phyloP scores from a whole-genome alignment of 345 rosid genomes.

The Citrus trifoliata region DNA sequence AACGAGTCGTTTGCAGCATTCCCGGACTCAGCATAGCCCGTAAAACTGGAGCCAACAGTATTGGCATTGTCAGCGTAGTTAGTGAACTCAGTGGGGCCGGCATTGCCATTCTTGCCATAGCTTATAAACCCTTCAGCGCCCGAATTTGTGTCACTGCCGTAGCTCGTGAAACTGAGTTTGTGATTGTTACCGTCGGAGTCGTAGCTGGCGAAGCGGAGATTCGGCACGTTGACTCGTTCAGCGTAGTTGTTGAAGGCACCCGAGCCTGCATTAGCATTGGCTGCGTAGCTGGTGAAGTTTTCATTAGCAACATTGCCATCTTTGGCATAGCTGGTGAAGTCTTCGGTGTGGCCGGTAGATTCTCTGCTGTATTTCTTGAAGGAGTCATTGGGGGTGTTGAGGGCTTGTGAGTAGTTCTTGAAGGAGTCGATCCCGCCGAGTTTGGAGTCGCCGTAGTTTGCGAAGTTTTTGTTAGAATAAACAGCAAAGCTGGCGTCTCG shows the following conservation, averaged over 20 bases:
- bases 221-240: conserved; percentile 47
- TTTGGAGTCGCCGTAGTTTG: conserved; percentile 35
- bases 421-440: conserved; percentile 48
- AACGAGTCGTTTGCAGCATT: conserved; percentile 51
- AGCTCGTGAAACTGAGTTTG: conserved; percentile 42
- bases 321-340: conserved; percentile 41
- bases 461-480: conserved; percentile 43
- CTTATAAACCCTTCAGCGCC: conserved; percentile 46
- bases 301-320: conserved; percentile 48
- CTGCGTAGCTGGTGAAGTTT: conserved; percentile 60
- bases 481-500: conserved; percentile 43
- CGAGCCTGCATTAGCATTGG: conserved; percentile 48
- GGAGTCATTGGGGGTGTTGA: conserved; percentile 29
- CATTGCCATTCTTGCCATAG: conserved; percentile 60
- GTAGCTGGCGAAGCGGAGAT: conserved; percentile 45
- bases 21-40: conserved; percentile 47
- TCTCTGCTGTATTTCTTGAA: conserved; percentile 49
- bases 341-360: conserved; percentile 34
- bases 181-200: conserved; percentile 36
- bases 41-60: conserved; percentile 47
- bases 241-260: conserved; percentile 50
- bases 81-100: conserved; percentile 39
- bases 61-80: conserved; percentile 46
- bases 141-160: conserved; percentile 39
- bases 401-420: conserved; percentile 52